These are phyloP conservation scores for Sutorius australiensis DNA, from an alignment of 768 basidiomycete genomes.

Conservation along the genomic window DNA sequence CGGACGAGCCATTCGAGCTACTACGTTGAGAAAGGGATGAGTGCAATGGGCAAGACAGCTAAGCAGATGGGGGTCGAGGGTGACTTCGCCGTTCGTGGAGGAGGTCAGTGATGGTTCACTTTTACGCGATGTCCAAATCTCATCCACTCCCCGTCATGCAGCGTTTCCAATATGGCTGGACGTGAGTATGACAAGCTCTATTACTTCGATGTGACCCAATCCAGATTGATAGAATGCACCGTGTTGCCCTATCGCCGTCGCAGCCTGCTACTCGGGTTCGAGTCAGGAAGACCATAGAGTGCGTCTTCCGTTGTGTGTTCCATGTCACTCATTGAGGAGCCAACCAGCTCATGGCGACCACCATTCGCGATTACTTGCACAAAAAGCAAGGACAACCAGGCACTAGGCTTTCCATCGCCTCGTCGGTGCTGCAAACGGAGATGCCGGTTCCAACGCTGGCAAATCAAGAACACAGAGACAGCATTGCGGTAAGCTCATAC, in stretches of 20 bases:
- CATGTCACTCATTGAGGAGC: constrained; percentile 2
- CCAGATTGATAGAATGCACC: constrained; percentile 56
- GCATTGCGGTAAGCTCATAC: constrained; percentile 27
- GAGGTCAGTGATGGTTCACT: constrained; percentile 50
- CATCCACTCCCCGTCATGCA: constrained; percentile 26
- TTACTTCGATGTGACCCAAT: constrained; percentile 1
- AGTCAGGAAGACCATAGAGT: constrained; percentile 79
- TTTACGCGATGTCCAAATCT: not conserved
- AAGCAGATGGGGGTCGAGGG: constrained; percentile 67
- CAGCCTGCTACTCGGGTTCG: constrained; percentile 78
- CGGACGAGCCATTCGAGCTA: constrained; percentile 81
- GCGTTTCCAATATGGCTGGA: constrained; percentile 86
- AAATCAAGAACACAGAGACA: constrained; percentile 30
- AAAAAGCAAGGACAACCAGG: constrained; percentile 42
- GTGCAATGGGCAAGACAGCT: constrained; percentile 74
- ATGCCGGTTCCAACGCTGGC: constrained; percentile 28
- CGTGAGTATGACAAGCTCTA: constrained; percentile 35
- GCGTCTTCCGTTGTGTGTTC: constrained; percentile 23
- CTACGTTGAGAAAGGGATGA: constrained; percentile 86
- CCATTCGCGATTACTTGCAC: constrained; percentile 66
- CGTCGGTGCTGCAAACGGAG: constrained; percentile 27
- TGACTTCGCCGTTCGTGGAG: constrained; percentile 65
- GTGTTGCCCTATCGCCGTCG: constrained; percentile 79
- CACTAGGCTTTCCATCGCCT: constrained; percentile 21
- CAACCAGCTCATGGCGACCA: constrained; percentile 56